A percentile compares a stretch with the other conserved stretches of the same genome.
These are phyloP conservation scores for Parasitella parasitica DNA, from an alignment of 371 early-diverging fungal species.

Conservation along the genomic window DNA sequence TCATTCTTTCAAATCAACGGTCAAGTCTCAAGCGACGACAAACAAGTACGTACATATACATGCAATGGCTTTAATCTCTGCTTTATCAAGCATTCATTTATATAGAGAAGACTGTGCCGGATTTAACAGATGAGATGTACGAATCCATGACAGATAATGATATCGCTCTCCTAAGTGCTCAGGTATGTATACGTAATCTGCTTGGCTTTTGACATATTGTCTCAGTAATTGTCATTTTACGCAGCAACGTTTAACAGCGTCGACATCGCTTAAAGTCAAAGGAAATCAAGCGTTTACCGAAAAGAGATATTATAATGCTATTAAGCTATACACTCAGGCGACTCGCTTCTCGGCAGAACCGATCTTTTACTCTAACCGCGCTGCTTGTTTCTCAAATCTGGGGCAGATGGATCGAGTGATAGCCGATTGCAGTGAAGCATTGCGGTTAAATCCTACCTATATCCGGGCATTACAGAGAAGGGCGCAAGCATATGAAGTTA, in stretches of 20 bases:
- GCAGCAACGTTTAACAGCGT: conserved; percentile 60
- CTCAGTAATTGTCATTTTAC: background rate
- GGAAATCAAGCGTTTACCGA: conserved; percentile 85
- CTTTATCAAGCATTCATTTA: no score
- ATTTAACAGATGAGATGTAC: conserved; percentile 31
- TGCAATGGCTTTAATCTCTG: no score
- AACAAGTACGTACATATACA: no score
- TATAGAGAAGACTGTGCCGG: background rate
- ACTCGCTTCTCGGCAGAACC: conserved; percentile 73
- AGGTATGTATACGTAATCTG: conserved; percentile 25
- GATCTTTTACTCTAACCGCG: conserved; percentile 94
- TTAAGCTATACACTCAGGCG: conserved; percentile 84
- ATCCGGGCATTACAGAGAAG: conserved; percentile 80
- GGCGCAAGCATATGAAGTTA: conserved; percentile 73
- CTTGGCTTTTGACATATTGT: background rate
- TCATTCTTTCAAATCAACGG: conserved; percentile 51
- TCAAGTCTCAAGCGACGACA: background rate
- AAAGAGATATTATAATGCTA: conserved; percentile 83
- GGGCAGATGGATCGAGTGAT: conserved; percentile 71
- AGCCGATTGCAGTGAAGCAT: conserved; percentile 65
- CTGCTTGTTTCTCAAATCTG: conserved; percentile 94
- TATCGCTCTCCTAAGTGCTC: conserved; percentile 56
- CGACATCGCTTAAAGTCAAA: conserved; percentile 71
- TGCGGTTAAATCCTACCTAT: conserved; percentile 73
- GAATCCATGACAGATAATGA: conserved; percentile 57